Evolutionary conservation across 2,329 filamentous ascomycete genomes (phyloP).

Genomic region (Xylaria arbuscula): DNA sequence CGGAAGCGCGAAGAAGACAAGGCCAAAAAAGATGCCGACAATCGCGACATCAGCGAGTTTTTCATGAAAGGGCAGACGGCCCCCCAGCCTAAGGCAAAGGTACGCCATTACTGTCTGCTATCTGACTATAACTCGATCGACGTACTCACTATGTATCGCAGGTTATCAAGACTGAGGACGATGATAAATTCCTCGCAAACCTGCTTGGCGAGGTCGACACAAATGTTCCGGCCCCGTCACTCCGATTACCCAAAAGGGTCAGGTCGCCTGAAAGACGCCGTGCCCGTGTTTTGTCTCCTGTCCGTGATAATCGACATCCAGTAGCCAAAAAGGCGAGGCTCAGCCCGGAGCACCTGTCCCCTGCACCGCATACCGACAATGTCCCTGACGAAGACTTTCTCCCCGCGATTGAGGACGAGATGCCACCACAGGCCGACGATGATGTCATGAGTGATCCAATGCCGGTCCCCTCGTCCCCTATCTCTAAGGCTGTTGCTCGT

Average conservation of each 20-base stretch:
- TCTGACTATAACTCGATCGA: neutral
- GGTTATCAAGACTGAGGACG: constrained; percentile 84
- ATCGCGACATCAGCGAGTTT: constrained; percentile 93
- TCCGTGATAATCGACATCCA: constrained; percentile 64
- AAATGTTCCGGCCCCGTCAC: constrained; percentile 68
- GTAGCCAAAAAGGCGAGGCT: constrained; percentile 68
- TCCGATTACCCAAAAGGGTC: constrained; percentile 70
- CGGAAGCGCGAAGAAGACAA: constrained; percentile 88
- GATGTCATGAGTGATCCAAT: constrained; percentile 87
- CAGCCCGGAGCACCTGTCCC: constrained; percentile 60
- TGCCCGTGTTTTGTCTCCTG: constrained; percentile 82
- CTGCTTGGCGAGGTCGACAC: constrained; percentile 89
- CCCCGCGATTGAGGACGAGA: constrained; percentile 70
- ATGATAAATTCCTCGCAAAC: constrained; percentile 86
- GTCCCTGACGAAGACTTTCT: constrained; percentile 68
- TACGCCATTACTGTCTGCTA: constrained; percentile 49
- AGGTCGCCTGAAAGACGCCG: constrained; percentile 82
- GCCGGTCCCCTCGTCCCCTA: constrained; percentile 80
- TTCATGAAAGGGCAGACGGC: constrained; percentile 81
- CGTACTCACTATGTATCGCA: constrained; percentile 50
- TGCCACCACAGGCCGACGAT: constrained; percentile 53
- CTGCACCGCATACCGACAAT: constrained; percentile 63
- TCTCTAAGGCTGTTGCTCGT: constrained; percentile 79
- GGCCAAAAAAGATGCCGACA: constrained; percentile 85
- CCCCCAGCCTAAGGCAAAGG: constrained; percentile 82